Conservation (phyloP, 768 basidiomycete genomes). For the Fomitopsis serialis region DNA sequence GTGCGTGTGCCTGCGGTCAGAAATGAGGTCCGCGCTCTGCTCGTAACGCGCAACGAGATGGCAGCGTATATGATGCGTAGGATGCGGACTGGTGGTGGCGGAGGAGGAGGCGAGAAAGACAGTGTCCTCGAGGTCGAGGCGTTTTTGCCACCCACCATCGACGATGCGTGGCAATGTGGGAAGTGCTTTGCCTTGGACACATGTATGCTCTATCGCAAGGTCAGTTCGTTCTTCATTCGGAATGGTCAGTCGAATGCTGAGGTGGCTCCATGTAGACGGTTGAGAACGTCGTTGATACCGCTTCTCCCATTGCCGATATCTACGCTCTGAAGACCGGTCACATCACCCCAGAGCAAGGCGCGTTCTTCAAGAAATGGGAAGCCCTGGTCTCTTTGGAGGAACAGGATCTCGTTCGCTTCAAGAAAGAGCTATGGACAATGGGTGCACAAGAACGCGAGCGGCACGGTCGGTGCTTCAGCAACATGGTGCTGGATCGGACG, state of each 20-base stretch:
- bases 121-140: constrained; percentile 30
- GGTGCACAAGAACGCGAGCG: constrained; percentile 72
- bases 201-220: constrained; percentile 94
- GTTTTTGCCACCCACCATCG: constrained; percentile 85
- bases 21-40: constrained; percentile 81
- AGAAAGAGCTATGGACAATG: constrained; percentile 93
- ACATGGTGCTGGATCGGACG: constrained; percentile 63
- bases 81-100: constrained; percentile 9
- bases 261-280: constrained; percentile 44
- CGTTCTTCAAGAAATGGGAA: constrained; percentile 93
- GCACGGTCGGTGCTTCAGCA: constrained; percentile 77
- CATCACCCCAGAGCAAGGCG: constrained; percentile 56
- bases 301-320: constrained; percentile 55
- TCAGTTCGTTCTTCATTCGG: constrained; percentile 17
- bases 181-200: constrained; percentile 78
- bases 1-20: constrained; percentile 72
- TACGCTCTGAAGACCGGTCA: constrained; percentile 81
- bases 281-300: constrained; percentile 51
- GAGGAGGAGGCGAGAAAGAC: not conserved
- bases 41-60: constrained; percentile 81
- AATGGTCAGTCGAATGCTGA: not conserved
- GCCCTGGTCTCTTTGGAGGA: constrained; percentile 80
- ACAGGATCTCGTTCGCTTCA: constrained; percentile 76
- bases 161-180: constrained; percentile 73
- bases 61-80: constrained; percentile 70